Evolutionary conservation across 805 yeast species (phyloP).

Genomic region (Candida broadrunensis): DNA sequence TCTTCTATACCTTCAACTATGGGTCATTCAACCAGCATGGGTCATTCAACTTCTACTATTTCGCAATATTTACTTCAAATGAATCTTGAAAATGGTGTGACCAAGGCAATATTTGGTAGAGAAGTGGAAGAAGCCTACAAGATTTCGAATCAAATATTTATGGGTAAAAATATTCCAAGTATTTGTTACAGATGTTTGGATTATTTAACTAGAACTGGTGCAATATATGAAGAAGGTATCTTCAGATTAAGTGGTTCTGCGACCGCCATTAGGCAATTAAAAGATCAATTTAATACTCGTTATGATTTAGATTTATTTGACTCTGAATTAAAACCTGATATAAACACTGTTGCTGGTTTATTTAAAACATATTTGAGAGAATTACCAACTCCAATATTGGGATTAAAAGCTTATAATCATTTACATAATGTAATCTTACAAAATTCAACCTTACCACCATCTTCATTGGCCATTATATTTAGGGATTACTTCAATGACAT

Average conservation of each 20-base stretch:
- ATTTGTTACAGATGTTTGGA: constrained; percentile 74
- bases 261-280: constrained; percentile 64
- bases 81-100: constrained; percentile 29
- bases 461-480: constrained; percentile 24
- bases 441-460: constrained; percentile 13
- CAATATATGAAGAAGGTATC: constrained; percentile 84
- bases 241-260: constrained; percentile 90
- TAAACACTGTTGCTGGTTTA: constrained; percentile 84
- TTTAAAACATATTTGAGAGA: constrained; percentile 80
- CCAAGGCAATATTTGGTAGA: constrained; percentile 61
- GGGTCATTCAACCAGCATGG: background rate
- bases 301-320: constrained; percentile 66
- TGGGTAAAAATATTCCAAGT: constrained; percentile 60
- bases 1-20: background rate
- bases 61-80: constrained; percentile 23
- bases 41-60: constrained; percentile 1
- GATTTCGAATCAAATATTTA: constrained; percentile 47
- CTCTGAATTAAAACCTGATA: constrained; percentile 53
- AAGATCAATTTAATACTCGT: constrained; percentile 62
- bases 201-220: constrained; percentile 61
- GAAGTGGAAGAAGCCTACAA: constrained; percentile 50
- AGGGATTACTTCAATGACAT: constrained; percentile 29
- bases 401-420: constrained; percentile 42
- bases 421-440: constrained; percentile 20
- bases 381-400: constrained; percentile 66